A percentile compares a stretch with the other conserved stretches of the same genome.
Evolutionary conservation across 139 green algal genomes (phyloP).

Genomic region (Chlorella sp.): DNA sequence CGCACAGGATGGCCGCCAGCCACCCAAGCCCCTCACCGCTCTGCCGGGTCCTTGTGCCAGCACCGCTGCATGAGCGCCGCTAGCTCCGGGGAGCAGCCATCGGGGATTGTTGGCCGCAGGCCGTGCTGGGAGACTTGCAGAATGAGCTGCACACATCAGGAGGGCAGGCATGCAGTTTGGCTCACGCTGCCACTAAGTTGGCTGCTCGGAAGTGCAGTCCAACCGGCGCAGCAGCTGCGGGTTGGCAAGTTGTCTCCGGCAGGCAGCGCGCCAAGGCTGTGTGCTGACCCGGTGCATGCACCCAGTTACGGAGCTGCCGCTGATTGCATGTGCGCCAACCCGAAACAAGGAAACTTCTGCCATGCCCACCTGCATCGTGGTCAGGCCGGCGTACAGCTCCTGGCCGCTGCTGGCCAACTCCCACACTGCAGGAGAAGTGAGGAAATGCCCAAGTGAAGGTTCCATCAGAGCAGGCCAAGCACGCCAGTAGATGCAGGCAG

Average conservation of each 20-base stretch:
- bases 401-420: not conserved
- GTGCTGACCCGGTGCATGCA: too few relatives aligned
- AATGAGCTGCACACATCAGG: not conserved
- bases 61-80: constrained; percentile 18
- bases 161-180: too few relatives aligned
- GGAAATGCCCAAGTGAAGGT: not conserved
- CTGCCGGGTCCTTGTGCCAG: constrained; percentile 15
- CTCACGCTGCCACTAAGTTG: too few relatives aligned
- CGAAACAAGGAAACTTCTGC: too few relatives aligned
- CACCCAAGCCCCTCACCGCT: not conserved
- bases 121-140: constrained; percentile 15
- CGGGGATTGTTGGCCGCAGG: not conserved
- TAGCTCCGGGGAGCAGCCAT: not conserved
- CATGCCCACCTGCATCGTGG: not conserved
- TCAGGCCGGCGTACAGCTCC: constrained; percentile 9
- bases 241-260: too few relatives aligned
- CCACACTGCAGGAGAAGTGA: not conserved
- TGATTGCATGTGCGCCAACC: too few relatives aligned
- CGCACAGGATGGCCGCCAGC: too few relatives aligned
- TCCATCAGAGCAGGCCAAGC: not conserved
- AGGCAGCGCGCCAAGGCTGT: too few relatives aligned
- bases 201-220: too few relatives aligned
- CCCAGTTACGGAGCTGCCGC: too few relatives aligned
- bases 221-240: too few relatives aligned
- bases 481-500: too few relatives aligned